Evolutionary conservation across 2,329 filamentous ascomycete genomes (phyloP), one percentile per base, ranked within the genome.

Genomic region (Penicillium janthinellum): DNA sequence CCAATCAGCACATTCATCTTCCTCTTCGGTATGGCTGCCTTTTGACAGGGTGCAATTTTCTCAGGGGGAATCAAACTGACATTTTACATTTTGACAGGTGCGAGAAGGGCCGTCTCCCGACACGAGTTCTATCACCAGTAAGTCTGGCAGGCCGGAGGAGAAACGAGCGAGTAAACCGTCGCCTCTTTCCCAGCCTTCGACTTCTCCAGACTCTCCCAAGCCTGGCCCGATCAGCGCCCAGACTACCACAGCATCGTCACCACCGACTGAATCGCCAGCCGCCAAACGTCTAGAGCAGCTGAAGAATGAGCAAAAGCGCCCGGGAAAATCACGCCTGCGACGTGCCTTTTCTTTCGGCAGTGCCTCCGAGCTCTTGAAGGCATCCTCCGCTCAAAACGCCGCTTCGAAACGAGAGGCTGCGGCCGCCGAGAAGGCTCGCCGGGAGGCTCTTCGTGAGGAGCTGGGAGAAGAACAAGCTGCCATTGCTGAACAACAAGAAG

Each of bases 341-440:
- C 86, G 95, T 68, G 95, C 95, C 0, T 96, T 99, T 71, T 99
- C 95, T 0, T 99, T 99, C 77, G 93, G 95, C 52, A 98, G 94
- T 74, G 91, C 93, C 44, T 91, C 94, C 8, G 95, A 99, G 73
- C 86, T 99, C 50, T 86, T 90, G 63, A 90, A 90, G 71, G 90
- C 88, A 12, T 88, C 87, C 11, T 87, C 85, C 5, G 49, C 20
- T 38, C 84, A 88, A 66, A 88, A 89, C 50, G 86, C 81, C 62
- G 68, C 73, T 48, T 73, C 74, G 56, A 79, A 75, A 55, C 76
- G 72, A 54, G 75, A 77, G 52, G 74, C 74, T 65, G 74, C 77
- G 41, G 82, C 83, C 50, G 77, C 82, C 5, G 71, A 77, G 53
- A 88, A 85, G 70, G 78, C 90, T 59, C 87, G 89, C 57, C 90